Conservation (phyloP, 2,329 filamentous ascomycete genomes). For the Arthroderma sp. region DNA sequence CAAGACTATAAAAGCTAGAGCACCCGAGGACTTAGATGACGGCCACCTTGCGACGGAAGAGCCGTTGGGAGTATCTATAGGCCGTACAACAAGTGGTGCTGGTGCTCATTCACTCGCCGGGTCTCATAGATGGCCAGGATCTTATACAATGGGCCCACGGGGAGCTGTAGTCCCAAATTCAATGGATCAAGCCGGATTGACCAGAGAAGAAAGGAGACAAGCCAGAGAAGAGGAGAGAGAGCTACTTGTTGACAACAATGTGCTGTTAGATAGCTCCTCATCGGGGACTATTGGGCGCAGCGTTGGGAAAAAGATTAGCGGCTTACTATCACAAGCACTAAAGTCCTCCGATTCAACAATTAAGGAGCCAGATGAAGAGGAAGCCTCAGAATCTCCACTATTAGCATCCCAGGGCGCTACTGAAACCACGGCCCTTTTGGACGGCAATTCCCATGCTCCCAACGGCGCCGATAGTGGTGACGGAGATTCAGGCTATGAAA, state of each 20-base stretch:
- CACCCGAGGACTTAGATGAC: too few species aligned
- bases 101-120: conserved; percentile 41
- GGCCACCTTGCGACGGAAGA: too few species aligned
- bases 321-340: conserved; percentile 5
- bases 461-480: conserved; percentile 33
- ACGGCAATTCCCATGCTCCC: conserved; percentile 16
- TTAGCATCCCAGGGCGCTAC: conserved; percentile 14
- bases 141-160: conserved; percentile 58
- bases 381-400: conserved; percentile 4
- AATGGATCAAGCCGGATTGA: conserved; percentile 27
- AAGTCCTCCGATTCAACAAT: neutral
- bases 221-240: conserved; percentile 45
- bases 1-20: too few species aligned
- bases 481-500: conserved; percentile 31
- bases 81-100: conserved; percentile 20
- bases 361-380: conserved; percentile 5
- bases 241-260: conserved; percentile 45
- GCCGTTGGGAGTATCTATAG: neutral
- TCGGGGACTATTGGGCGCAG: conserved; percentile 7
- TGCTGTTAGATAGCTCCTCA: conserved; percentile 27
- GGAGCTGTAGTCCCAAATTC: conserved; percentile 50
- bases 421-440: conserved; percentile 39
- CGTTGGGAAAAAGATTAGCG: conserved; percentile 15
- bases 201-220: conserved; percentile 40
- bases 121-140: conserved; percentile 64